phyloP scores from a whole-genome alignment of 371 early-diverging fungal species.

The Mucor piriformis region DNA sequence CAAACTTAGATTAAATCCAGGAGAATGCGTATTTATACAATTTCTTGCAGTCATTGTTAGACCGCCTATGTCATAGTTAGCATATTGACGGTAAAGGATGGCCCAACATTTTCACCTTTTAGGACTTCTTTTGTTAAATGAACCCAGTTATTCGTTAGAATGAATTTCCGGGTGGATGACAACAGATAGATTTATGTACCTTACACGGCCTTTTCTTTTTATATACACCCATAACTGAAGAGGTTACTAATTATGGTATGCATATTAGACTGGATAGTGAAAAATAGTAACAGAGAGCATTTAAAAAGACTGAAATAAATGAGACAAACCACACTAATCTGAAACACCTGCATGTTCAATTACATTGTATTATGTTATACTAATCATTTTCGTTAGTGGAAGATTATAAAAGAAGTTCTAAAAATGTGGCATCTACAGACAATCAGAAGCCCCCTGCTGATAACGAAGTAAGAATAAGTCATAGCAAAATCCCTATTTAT shows the following conservation, averaged over 20 bases:
- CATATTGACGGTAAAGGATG: slow-evolving; percentile 50
- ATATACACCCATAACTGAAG: background rate
- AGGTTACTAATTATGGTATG: background rate
- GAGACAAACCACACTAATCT: slow-evolving; percentile 3
- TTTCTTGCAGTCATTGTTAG: slow-evolving; percentile 38
- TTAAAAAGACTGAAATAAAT: background rate
- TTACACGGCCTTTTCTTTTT: background rate
- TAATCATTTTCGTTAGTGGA: slow-evolving; percentile 36
- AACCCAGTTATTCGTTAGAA: slow-evolving; percentile 24
- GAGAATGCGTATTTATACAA: background rate
- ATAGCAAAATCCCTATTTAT: slow-evolving; percentile 36
- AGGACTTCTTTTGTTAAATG: slow-evolving; percentile 15
- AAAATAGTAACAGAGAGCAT: slow-evolving; percentile 8
- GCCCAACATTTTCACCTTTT: slow-evolving; percentile 26
- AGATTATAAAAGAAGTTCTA: slow-evolving; percentile 36
- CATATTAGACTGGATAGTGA: background rate
- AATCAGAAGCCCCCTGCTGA: slow-evolving; percentile 34
- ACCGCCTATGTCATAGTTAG: slow-evolving; percentile 30
- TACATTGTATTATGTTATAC: background rate
- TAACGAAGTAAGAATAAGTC: slow-evolving; percentile 48
- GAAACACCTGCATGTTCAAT: background rate
- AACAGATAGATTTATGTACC: slow-evolving; percentile 18
- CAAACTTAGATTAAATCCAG: slow-evolving; percentile 44
- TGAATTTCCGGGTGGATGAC: slow-evolving; percentile 28
- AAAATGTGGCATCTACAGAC: slow-evolving; percentile 21